Evolutionary conservation across 371 early-diverging fungal genomes (phyloP), one percentile per base, ranked within the genome.

Genomic region (Coemansia sp.): DNA sequence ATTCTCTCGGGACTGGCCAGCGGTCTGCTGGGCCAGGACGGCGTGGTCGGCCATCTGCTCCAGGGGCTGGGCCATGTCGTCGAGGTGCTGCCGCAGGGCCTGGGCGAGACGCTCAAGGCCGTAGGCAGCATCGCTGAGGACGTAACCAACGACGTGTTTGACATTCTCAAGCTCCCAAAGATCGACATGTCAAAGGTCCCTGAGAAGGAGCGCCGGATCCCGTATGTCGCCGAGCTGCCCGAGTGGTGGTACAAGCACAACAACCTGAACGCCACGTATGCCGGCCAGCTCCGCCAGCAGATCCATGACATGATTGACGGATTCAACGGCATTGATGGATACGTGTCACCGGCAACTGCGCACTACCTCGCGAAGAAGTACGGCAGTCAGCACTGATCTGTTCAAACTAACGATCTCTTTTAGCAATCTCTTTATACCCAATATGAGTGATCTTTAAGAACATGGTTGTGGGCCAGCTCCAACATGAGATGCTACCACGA

Each of bases 191-290:
- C 60, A 42, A 75, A 75, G 61, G 61, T 75, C 12, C 65, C 75
- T 26, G 67, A 70, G 53, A 30, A 62, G 35, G 75, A 75, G 66
- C 75, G 75, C 49, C 66, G 41, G 41, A 75, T 75, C 30, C 75
- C 75, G 30, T 70, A 70, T 34, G 71, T 75, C 26, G 60, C 66
- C 9, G 45, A 54, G 53, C 49, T 75, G n/a, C 75, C 75, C 11
- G 66, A 75, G 30, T 70, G 61, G 71, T 75, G 75, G 75, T 75
- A 70, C 56, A 41, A 65, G 26, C 41, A 43, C 38, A 75, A 75
- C 63, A 75, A 75, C 57, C 75, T 75, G 38, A 75, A 75, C 49
- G 70, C 75, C 43, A 75, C 75, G 6, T 75, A 70, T 51, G 75
- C 75, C 8, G 51, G 52, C 30, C 66, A 68, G 66, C 75, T 75